Percentiles rank a stretch among this genome's conserved stretches.
Conservation (phyloP, 2,329 filamentous ascomycete genomes). For the Sphaerulina populicola region DNA sequence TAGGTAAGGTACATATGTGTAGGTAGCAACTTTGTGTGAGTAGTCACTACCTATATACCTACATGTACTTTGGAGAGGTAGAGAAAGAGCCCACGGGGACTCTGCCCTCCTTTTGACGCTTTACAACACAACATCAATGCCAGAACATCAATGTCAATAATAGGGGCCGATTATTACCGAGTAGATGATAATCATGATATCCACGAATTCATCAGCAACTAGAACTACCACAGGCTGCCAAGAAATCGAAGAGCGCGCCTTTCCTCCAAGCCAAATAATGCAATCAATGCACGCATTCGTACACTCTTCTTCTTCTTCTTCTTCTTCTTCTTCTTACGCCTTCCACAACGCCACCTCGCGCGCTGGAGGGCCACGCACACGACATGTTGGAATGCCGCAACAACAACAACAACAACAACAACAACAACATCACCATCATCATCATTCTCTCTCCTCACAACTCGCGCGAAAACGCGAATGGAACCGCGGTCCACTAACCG, state of each 20-base stretch:
- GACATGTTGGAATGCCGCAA: conserved; percentile 1
- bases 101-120: too few species aligned
- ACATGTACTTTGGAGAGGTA: too few species aligned
- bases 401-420: background rate
- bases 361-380: background rate
- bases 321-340: too few species aligned
- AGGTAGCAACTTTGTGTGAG: too few species aligned
- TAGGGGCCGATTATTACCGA: too few species aligned
- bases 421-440: background rate
- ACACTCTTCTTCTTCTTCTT: background rate
- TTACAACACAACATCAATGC: too few species aligned
- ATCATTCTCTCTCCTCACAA: conserved; percentile 5
- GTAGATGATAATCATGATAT: too few species aligned
- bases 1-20: too few species aligned
- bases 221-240: background rate
- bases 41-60: too few species aligned
- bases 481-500: conserved; percentile 25
- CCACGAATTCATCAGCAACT: too few species aligned
- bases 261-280: background rate
- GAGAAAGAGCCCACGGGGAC: too few species aligned
- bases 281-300: background rate
- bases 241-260: background rate
- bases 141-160: too few species aligned
- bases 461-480: conserved; percentile 21
- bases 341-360: background rate